Conservation (phyloP, 257 asterid species). For the Lithospermum erythrorhizon region DNA sequence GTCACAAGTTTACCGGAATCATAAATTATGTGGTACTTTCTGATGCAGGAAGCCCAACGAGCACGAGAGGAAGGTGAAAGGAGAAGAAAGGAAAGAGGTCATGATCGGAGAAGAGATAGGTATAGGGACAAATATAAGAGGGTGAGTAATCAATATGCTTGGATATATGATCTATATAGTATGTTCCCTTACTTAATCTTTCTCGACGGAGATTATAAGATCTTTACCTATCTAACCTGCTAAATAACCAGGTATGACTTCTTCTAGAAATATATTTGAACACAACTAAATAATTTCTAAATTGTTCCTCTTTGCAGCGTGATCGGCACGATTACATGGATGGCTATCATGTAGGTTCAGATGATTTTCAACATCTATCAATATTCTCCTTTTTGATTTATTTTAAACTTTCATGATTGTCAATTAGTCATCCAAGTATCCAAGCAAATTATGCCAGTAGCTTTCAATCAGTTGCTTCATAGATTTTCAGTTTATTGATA, state of each 20-base stretch:
- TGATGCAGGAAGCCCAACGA: constrained; percentile 64
- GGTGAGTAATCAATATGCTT: constrained; percentile 26
- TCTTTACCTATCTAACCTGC: not conserved
- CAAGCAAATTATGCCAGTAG: too few relatives aligned
- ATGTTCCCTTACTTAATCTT: not conserved
- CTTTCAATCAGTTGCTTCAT: too few relatives aligned
- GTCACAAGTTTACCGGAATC: constrained; percentile 7
- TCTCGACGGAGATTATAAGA: not conserved
- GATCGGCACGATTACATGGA: constrained; percentile 49
- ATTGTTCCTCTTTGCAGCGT: constrained; percentile 35
- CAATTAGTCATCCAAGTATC: too few relatives aligned
- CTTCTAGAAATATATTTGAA: too few relatives aligned
- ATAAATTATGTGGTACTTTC: constrained; percentile 5
- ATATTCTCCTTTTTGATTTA: too few relatives aligned
- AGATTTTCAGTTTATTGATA: not conserved
- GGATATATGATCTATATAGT: not conserved
- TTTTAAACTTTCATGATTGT: too few relatives aligned
- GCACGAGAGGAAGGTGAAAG: constrained; percentile 96
- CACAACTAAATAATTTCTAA: not conserved
- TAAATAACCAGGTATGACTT: not conserved
- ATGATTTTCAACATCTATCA: not conserved
- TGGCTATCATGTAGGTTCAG: constrained; percentile 65
- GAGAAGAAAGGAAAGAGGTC: constrained; percentile 65
- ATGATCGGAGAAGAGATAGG: constrained; percentile 45
- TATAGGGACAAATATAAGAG: constrained; percentile 45